Base-by-base conservation (phyloP, 768 basidiomycete species). In the Tylopilus sp. region DNA sequence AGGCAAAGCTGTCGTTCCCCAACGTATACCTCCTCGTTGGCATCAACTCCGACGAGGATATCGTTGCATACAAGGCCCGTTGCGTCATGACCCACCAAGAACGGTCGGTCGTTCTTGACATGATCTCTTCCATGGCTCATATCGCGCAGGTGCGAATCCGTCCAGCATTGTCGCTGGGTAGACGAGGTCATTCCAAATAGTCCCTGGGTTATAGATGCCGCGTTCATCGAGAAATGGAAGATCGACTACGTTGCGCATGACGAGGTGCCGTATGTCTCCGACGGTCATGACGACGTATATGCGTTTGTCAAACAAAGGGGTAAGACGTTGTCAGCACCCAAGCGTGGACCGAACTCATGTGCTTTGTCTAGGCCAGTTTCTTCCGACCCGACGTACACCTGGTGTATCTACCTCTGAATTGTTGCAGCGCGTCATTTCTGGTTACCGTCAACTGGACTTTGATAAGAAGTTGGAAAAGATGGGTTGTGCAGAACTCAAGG, bases 221-320 rank as follows among this genome's bases (percentile, higher is more conserved):
- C 78, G 0, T 99, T 97, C 68, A 58, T 98, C 22, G 81, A 89
- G 41, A 87, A 87, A 69, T 84, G 89, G 69, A 68, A 86, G 70
- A 96, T 99, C 57, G 97, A 99, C 69, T 99, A 98, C 63, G 87
- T 98, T 42, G 95, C 95, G 3, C 97, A 99, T 62, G 97, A 99
- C 63, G 95, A 98, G 63, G 84, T 81, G 48, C 91, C 93, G 1
- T 98, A 98, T 62, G 80, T 79, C 3, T 77, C 84, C 26, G 82
- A 78, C n/a, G 91, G 87, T 2, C 78, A 83, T 45, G 84, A 88
- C 28, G 97, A 99, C 68, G 89, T 95, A 0, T 99, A 98, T 66
- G 74, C 74, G 4, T 87, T 83, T 60, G 83, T 80, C 45, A 98
- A 99, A 73, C 75, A 75, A 47, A 81, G 82, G 67, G 96, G 95